These are phyloP conservation scores for Entomophthora muscae DNA, from an alignment of 371 early-diverging fungal genomes.

Conservation along the genomic window DNA sequence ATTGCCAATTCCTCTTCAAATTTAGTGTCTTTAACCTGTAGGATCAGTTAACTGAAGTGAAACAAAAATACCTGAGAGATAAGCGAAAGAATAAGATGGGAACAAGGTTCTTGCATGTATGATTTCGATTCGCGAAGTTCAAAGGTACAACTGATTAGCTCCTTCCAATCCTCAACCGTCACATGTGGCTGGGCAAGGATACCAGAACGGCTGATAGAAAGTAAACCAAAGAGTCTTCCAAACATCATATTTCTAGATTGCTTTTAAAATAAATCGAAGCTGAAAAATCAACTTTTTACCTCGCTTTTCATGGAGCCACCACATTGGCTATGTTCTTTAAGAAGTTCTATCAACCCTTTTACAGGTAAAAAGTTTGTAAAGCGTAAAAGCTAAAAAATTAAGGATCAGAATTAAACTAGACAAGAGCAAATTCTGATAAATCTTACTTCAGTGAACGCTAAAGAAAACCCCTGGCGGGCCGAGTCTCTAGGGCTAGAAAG, in stretches of 20 bases:
- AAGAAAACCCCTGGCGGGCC: constrained; percentile 85
- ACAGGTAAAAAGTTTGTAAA: constrained; percentile 2
- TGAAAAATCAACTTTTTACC: constrained; percentile 19
- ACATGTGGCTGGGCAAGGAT: constrained; percentile 39
- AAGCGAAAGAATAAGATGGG: background rate
- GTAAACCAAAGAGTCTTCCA: constrained; percentile 74
- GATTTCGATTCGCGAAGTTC: constrained; percentile 47
- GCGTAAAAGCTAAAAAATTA: constrained; percentile 21
- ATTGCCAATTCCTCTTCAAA: too few relatives aligned
- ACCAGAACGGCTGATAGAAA: constrained; percentile 67
- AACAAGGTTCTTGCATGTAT: constrained; percentile 41
- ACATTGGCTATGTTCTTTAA: background rate
- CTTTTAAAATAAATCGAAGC: background rate
- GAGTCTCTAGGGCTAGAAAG: constrained; percentile 72
- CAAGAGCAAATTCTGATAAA: too few relatives aligned
- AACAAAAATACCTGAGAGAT: background rate
- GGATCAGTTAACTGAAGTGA: too few relatives aligned
- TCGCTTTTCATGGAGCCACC: constrained; percentile 20
- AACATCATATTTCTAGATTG: constrained; percentile 71
- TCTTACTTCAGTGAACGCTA: constrained; percentile 71
- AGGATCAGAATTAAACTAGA: too few relatives aligned
- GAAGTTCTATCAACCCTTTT: constrained; percentile 2
- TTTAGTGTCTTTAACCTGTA: background rate
- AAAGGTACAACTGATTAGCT: constrained; percentile 40
- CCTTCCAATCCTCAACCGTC: constrained; percentile 41